Evolutionary conservation across 306 rosid species (phyloP).

Genomic region (Arachis stenosperma): DNA sequence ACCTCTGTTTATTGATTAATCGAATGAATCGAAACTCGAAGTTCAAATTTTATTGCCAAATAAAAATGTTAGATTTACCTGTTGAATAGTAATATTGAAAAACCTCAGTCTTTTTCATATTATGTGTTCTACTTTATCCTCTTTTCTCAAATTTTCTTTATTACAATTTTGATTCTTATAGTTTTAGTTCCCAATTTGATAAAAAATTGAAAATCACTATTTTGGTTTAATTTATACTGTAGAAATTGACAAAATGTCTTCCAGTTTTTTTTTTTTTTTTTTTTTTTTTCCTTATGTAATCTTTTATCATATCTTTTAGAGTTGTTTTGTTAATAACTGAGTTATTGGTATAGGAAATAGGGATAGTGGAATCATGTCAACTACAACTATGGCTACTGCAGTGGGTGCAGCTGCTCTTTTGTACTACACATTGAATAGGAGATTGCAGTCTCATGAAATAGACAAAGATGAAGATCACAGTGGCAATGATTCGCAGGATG

Average conservation of each 20-base stretch:
- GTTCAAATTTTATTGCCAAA: slow-evolving; percentile 6
- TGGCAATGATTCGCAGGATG: slow-evolving; percentile 38
- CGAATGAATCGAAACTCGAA: background rate
- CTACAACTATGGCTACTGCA: slow-evolving; percentile 98
- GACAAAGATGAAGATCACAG: slow-evolving; percentile 55
- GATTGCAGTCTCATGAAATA: slow-evolving; percentile 45
- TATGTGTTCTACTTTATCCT: background rate
- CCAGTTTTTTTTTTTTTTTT: slow-evolving; percentile 29
- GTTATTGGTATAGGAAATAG: slow-evolving; percentile 33
- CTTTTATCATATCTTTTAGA: too few species aligned
- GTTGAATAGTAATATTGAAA: background rate
- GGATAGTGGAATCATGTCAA: slow-evolving; percentile 72
- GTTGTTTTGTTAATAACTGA: background rate
- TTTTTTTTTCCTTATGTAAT: background rate
- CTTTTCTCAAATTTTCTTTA: background rate
- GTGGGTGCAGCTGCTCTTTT: slow-evolving; percentile 97
- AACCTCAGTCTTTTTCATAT: background rate
- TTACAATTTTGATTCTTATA: slow-evolving; percentile 7
- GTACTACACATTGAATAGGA: slow-evolving; percentile 81
- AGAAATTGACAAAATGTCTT: slow-evolving; percentile 3
- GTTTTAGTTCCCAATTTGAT: slow-evolving; percentile 6
- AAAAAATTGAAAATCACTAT: background rate
- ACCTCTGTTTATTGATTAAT: background rate
- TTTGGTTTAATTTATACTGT: slow-evolving; percentile 12
- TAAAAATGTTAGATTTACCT: slow-evolving; percentile 10